Percentiles rank a stretch among this genome's conserved stretches.
Conservation (phyloP, 2,329 filamentous ascomycete genomes). For the Aspergillus arachidicola region DNA sequence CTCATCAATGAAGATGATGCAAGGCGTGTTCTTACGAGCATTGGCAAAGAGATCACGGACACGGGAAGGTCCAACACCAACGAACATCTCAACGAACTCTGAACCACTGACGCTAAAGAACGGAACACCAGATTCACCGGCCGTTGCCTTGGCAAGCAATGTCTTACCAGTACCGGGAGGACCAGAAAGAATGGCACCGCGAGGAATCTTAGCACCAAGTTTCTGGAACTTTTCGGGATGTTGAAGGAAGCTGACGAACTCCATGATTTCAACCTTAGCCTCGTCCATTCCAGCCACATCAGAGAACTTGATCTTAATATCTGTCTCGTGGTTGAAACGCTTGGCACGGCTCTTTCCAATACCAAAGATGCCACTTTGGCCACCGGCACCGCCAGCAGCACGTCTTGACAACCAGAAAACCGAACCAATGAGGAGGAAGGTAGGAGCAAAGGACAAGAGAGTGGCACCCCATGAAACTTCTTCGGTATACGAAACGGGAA, state of each 20-base stretch:
- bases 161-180: conserved; percentile 99
- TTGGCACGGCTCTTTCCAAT: conserved; percentile 96
- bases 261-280: conserved; percentile 97
- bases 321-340: conserved; percentile 95
- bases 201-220: conserved; percentile 95
- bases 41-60: conserved; percentile 94
- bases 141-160: conserved; percentile 92
- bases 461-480: conserved; percentile 74
- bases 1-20: conserved; percentile 99
- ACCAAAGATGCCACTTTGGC: conserved; percentile 81
- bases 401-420: conserved; percentile 78
- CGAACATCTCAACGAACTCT: conserved; percentile 99
- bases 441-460: conserved; percentile 81
- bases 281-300: conserved; percentile 98
- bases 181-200: conserved; percentile 94
- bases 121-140: conserved; percentile 92
- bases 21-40: conserved; percentile 92
- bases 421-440: conserved; percentile 79
- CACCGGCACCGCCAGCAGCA: conserved; percentile 67
- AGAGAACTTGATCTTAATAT: conserved; percentile 94
- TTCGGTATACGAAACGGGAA: conserved; percentile 84
- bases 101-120: conserved; percentile 99
- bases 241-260: conserved; percentile 97
- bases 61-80: conserved; percentile 93
- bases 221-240: conserved; percentile 90